A percentile compares a stretch with the other conserved stretches of the same genome.
These are phyloP conservation scores for Alnus rubra DNA, from an alignment of 306 rosid species.

Conservation along the genomic window DNA sequence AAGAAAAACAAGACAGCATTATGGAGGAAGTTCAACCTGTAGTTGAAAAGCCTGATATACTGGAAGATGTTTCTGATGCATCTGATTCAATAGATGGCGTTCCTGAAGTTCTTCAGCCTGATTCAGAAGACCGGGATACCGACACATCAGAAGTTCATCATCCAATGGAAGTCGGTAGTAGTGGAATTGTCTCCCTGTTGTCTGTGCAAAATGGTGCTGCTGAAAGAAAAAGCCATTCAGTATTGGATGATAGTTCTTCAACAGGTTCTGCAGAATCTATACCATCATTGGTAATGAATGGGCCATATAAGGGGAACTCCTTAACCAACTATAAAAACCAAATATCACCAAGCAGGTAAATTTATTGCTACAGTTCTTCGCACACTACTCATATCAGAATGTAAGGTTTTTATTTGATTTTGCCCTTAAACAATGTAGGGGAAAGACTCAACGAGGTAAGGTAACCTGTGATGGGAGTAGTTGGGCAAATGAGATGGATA, in stretches of 20 bases:
- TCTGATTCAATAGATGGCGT: constrained; percentile 87
- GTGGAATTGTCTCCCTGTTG: constrained; percentile 52
- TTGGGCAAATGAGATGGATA: constrained; percentile 68
- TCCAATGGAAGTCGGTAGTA: constrained; percentile 62
- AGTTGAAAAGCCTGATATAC: constrained; percentile 60
- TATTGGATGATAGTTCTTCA: constrained; percentile 96
- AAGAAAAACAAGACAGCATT: constrained; percentile 54
- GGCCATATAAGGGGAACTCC: constrained; percentile 51
- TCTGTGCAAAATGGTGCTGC: constrained; percentile 60
- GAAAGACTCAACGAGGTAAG: constrained; percentile 58
- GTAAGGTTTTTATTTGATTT: constrained; percentile 23
- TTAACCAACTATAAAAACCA: constrained; percentile 57
- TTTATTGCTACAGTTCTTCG: constrained; percentile 21
- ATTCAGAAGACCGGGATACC: constrained; percentile 94
- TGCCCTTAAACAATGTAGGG: constrained; percentile 52
- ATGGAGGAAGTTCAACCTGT: constrained; percentile 53
- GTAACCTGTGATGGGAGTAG: constrained; percentile 46
- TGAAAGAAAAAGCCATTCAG: constrained; percentile 61
- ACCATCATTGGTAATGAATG: constrained; percentile 73
- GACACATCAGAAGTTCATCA: constrained; percentile 92
- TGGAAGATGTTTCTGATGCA: constrained; percentile 76
- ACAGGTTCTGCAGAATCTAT: constrained; percentile 94
- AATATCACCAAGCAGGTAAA: constrained; percentile 72
- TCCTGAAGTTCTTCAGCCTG: constrained; percentile 62
- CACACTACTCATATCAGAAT: constrained; percentile 3